Conservation (phyloP, 2,329 filamentous ascomycete genomes). For the Tolypocladium guangdongense region DNA sequence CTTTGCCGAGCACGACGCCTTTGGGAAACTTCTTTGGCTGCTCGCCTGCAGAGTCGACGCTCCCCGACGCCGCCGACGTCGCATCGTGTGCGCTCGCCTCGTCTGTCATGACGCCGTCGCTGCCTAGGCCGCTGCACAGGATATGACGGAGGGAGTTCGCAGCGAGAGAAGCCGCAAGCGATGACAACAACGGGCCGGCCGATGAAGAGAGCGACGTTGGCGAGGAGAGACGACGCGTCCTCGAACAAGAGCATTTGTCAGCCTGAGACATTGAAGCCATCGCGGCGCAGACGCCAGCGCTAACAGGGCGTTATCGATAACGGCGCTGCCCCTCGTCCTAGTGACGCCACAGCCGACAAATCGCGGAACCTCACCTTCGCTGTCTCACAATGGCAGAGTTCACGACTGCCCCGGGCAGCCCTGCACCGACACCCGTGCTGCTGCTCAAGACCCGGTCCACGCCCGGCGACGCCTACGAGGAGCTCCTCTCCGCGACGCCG, state of each 20-base stretch:
- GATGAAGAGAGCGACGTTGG: neutral
- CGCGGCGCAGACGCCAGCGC: neutral
- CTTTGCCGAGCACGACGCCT: constrained; percentile 64
- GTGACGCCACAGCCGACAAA: neutral
- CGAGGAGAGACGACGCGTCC: neutral
- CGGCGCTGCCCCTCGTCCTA: neutral
- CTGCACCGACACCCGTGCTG: constrained; percentile 38
- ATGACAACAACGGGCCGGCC: neutral
- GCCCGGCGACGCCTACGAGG: constrained; percentile 61
- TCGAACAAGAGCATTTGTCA: neutral
- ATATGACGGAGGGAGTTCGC: too few species aligned
- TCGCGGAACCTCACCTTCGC: too few species aligned
- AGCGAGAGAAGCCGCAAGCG: neutral
- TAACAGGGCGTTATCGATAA: neutral
- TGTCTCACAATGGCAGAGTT: too few species aligned
- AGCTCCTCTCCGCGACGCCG: constrained; percentile 42
- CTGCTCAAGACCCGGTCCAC: constrained; percentile 69
- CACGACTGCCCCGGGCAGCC: neutral
- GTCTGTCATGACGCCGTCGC: constrained; percentile 21
- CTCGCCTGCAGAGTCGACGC: constrained; percentile 13
- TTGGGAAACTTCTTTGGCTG: constrained; percentile 50
- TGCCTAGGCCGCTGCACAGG: neutral
- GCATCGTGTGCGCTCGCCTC: constrained; percentile 21
- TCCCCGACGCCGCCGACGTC: constrained; percentile 7
- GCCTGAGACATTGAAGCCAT: neutral